Evolutionary conservation across 805 yeast genomes (phyloP).

Genomic region (Candida sithepensis): DNA sequence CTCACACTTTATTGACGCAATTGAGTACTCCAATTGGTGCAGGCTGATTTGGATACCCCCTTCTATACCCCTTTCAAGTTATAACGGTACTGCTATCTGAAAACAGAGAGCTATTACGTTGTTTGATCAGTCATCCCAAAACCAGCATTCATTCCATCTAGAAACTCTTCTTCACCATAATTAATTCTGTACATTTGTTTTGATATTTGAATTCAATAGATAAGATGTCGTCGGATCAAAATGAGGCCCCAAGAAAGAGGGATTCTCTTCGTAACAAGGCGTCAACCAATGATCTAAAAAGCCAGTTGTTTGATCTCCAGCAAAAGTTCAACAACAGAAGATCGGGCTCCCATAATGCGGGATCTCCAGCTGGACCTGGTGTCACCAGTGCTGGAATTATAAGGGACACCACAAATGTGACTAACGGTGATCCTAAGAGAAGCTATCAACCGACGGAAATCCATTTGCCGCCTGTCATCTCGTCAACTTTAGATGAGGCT

Average conservation of each 20-base stretch:
- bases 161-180: too few relatives aligned
- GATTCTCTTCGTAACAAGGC: conserved; percentile 9
- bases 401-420: conserved; percentile 4
- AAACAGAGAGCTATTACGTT: too few relatives aligned
- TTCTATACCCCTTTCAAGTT: too few relatives aligned
- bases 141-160: too few relatives aligned
- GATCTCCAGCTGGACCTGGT: neutral
- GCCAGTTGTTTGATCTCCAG: conserved; percentile 42
- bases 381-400: conserved; percentile 2
- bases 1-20: too few relatives aligned
- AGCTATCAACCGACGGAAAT: conserved; percentile 13
- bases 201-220: neutral
- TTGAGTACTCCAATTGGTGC: too few relatives aligned
- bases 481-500: conserved; percentile 1
- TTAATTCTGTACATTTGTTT: too few relatives aligned
- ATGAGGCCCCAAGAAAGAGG: conserved; percentile 7
- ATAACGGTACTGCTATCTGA: too few relatives aligned
- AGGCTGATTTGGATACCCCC: too few relatives aligned
- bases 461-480: conserved; percentile 16
- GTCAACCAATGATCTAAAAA: conserved; percentile 34
- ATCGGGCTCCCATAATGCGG: conserved; percentile 4
- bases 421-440: conserved; percentile 1
- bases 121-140: too few relatives aligned
- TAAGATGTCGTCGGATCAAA: conserved; percentile 5
- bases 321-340: conserved; percentile 22